Conservation (phyloP, 2,329 filamentous ascomycete genomes). For the Fusarium agapanthi region DNA sequence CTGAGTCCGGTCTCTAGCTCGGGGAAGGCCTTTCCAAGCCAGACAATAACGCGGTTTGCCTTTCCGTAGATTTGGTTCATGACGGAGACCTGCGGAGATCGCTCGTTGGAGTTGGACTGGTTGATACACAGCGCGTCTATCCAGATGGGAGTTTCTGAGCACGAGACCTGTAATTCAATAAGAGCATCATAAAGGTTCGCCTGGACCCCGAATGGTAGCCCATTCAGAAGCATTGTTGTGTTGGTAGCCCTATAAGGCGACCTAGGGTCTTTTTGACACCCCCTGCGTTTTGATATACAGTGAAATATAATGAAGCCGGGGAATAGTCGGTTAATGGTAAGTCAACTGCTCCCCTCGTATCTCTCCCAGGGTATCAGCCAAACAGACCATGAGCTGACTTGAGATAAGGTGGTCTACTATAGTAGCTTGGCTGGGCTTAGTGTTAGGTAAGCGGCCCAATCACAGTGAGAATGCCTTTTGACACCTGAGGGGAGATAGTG, state of each 20-base stretch:
- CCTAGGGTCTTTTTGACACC: neutral
- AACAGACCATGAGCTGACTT: neutral
- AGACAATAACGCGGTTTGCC: neutral
- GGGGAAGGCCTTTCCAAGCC: neutral
- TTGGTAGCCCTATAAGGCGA: neutral
- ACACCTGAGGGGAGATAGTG: neutral
- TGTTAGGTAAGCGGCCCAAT: neutral
- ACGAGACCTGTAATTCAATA: neutral
- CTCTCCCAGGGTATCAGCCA: neutral
- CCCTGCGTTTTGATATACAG: neutral
- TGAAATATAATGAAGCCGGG: too few relatives aligned
- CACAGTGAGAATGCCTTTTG: neutral
- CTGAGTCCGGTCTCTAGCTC: neutral
- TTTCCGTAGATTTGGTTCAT: conserved; percentile 16
- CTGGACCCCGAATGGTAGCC: accelerated
- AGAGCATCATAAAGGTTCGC: neutral
- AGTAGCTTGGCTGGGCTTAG: neutral
- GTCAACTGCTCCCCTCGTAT: neutral
- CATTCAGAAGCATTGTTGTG: neutral
- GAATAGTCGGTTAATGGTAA: neutral
- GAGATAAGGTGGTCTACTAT: neutral
- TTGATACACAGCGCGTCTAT: conserved; percentile 8
- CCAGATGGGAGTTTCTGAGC: neutral
- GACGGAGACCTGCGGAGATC: neutral
- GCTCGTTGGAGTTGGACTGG: neutral